Percentiles rank a stretch among this genome's conserved stretches.
These are phyloP conservation scores for Prinsepia uniflora DNA, from an alignment of 306 rosid genomes.

Conservation along the genomic window DNA sequence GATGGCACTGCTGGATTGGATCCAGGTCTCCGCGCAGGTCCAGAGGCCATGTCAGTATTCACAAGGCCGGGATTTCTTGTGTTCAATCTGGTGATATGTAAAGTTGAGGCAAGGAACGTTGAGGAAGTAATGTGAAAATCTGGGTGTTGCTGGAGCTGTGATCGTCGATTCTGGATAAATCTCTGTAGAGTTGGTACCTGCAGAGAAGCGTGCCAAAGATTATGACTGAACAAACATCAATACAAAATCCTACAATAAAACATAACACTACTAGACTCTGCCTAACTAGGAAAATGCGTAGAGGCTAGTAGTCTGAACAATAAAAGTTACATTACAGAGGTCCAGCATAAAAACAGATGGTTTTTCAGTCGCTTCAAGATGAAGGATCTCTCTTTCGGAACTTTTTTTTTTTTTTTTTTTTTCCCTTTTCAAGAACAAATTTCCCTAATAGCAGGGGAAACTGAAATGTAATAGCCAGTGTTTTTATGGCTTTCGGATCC, in stretches of 20 bases:
- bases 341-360: not conserved
- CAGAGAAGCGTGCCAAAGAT: not conserved
- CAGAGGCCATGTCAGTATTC: constrained; percentile 42
- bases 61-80: constrained; percentile 60
- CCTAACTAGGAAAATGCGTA: not conserved
- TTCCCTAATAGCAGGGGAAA: not conserved
- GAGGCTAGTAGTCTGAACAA: not conserved
- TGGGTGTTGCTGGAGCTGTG: constrained; percentile 87
- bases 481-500: not conserved
- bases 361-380: not conserved
- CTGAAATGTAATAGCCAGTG: not conserved
- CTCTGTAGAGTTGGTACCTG: constrained; percentile 96
- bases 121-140: constrained; percentile 98
- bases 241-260: not conserved
- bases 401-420: too few species aligned
- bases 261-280: not conserved
- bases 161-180: constrained; percentile 85
- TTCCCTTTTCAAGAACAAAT: not conserved
- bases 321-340: not conserved
- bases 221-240: not conserved
- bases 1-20: constrained; percentile 41
- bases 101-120: constrained; percentile 87
- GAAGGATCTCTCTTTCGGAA: not conserved
- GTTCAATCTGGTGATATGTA: constrained; percentile 96
- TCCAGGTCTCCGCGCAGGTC: constrained; percentile 52